phyloP scores from a whole-genome alignment of 805 yeast genomes.

The Grigorovia transvaalensis region DNA sequence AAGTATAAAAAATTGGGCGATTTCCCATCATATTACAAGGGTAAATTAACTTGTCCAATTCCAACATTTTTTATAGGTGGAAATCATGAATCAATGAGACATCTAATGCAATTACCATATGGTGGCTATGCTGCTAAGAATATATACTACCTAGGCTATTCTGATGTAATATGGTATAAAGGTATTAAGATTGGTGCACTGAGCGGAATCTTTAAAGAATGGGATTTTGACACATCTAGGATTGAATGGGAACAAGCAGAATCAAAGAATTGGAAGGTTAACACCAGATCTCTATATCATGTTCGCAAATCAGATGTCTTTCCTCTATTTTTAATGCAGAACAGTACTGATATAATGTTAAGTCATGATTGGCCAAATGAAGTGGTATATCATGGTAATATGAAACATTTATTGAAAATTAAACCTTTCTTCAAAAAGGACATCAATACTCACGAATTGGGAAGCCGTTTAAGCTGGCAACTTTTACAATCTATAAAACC shows the following conservation, averaged over 20 bases:
- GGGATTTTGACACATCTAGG: conserved; percentile 37
- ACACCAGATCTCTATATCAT: conserved; percentile 39
- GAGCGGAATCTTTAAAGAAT: conserved; percentile 68
- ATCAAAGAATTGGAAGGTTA: conserved; percentile 17
- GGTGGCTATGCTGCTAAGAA: conserved; percentile 95
- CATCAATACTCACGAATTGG: conserved; percentile 48
- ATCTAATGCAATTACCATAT: conserved; percentile 54
- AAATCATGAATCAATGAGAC: conserved; percentile 84
- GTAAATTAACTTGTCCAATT: conserved; percentile 50
- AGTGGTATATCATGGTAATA: conserved; percentile 55
- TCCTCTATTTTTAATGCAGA: conserved; percentile 38
- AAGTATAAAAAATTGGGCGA: conserved; percentile 74
- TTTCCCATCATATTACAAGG: conserved; percentile 65
- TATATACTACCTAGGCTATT: conserved; percentile 74
- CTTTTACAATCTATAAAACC: conserved; percentile 52
- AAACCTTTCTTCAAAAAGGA: conserved; percentile 68
- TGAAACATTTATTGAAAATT: conserved; percentile 34
- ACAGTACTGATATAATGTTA: conserved; percentile 44
- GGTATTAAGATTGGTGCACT: conserved; percentile 74
- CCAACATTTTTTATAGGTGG: conserved; percentile 85
- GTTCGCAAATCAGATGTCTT: conserved; percentile 49
- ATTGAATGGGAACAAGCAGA: conserved; percentile 41
- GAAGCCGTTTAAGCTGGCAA: conserved; percentile 57
- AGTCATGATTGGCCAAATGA: conserved; percentile 95
- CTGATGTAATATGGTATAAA: conserved; percentile 60